A percentile compares a stretch with the other conserved stretches of the same genome.
Evolutionary conservation across 1,139 yeast species (phyloP).

Genomic region (Sugiyamaella castrensis): DNA sequence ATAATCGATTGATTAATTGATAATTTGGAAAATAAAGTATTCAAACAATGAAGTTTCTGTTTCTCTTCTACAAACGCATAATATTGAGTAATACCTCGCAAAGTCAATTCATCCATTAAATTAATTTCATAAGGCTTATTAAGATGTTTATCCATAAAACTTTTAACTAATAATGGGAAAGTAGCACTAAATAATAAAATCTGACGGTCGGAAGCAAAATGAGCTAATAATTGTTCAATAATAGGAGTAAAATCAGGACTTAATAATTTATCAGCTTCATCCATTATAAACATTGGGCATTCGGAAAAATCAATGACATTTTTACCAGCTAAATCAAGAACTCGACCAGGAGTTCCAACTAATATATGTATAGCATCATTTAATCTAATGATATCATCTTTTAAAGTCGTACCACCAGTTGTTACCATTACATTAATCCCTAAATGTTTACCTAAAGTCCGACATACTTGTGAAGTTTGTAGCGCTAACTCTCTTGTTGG

Average conservation of each 20-base stretch:
- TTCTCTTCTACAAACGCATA: constrained; percentile 97
- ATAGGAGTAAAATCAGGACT: constrained; percentile 86
- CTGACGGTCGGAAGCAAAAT: constrained; percentile 79
- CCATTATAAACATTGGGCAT: constrained; percentile 92
- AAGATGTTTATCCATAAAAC: constrained; percentile 88
- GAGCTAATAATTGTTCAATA: constrained; percentile 80
- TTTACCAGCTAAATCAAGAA: constrained; percentile 88
- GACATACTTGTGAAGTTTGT: constrained; percentile 95
- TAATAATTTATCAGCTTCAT: constrained; percentile 97
- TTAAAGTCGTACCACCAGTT: constrained; percentile 94
- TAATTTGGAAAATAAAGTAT: constrained; percentile 88
- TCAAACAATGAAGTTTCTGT: constrained; percentile 91
- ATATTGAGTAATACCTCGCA: constrained; percentile 94
- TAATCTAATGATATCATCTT: constrained; percentile 91
- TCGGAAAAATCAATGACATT: constrained; percentile 81
- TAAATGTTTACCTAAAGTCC: constrained; percentile 94
- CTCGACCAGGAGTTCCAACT: constrained; percentile 97
- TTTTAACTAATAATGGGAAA: constrained; percentile 90
- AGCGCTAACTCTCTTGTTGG: constrained; percentile 97
- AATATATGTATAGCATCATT: constrained; percentile 88
- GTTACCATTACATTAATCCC: constrained; percentile 95
- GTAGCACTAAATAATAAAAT: constrained; percentile 91
- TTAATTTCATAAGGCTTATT: constrained; percentile 93
- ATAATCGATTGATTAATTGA: constrained; percentile 96
- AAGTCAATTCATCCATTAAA: constrained; percentile 94